Evolutionary conservation across 176 grass and related monocot genomes (phyloP).

Genomic region (Olyra latifolia): DNA sequence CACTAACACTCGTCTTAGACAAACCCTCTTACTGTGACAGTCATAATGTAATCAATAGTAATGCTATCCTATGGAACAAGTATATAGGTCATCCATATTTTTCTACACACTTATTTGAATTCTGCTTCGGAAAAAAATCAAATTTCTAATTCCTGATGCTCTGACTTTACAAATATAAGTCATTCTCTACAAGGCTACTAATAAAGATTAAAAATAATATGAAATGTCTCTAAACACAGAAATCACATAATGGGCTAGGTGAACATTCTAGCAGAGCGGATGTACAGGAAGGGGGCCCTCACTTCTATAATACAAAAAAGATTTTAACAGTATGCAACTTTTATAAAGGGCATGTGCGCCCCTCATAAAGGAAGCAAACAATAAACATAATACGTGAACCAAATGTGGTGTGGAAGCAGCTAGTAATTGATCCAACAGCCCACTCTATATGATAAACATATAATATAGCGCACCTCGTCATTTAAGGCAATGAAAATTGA

Average conservation of each 20-base stretch:
- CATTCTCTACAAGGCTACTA: not conserved
- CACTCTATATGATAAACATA: conserved; percentile 23
- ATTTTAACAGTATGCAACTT: not conserved
- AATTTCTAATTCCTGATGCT: not conserved
- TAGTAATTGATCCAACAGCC: conserved; percentile 1
- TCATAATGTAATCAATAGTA: not conserved
- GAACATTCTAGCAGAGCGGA: not conserved
- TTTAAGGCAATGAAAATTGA: conserved; percentile 98
- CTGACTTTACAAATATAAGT: not conserved
- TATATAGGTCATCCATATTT: not conserved
- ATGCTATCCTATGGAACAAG: not conserved
- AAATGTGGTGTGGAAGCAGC: not conserved
- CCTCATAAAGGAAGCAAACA: conserved; percentile 12
- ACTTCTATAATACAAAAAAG: not conserved
- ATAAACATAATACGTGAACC: not conserved
- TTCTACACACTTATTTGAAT: not conserved
- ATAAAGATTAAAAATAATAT: not conserved
- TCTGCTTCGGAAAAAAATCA: not conserved
- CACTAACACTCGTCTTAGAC: not conserved
- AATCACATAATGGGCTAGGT: not conserved
- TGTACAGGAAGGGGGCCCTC: not conserved
- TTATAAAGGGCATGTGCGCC: not conserved
- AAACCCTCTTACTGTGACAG: not conserved
- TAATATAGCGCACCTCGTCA: conserved; percentile 68
- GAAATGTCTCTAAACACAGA: not conserved